Base-by-base conservation (phyloP, 331 rosid species). In the Acacia concinna region DNA sequence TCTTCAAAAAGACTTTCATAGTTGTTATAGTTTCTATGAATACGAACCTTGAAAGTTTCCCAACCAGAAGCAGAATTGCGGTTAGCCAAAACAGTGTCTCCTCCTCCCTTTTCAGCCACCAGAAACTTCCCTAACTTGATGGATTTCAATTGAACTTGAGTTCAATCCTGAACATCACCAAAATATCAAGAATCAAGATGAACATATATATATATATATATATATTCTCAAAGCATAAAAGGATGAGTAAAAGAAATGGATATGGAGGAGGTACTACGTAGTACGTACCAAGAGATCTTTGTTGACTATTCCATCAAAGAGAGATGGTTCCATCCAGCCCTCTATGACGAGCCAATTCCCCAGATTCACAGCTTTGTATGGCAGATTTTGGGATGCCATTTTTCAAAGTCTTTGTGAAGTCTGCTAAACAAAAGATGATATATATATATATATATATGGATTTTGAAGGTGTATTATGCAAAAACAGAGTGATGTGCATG, bases 251-350 rank as follows among this genome's bases (percentile, higher is more conserved):
- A 8, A 65, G 28, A 18, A n/a, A 66, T 35, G 71, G 71, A 7
- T 18, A 18, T 4, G 17, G 43, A 34, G 4, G 14, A n/a, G n/a
- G n/a, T n/a, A n/a, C n/a, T n/a, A n/a, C n/a, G n/a, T n/a, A n/a
- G 11, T 85, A 89, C 92, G 3, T 84, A 89, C 92, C 89, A 89
- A 79, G 12, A 89, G 86, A 79, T 91, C 97, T 0, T 85, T 82
- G 88, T 91, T 85, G 9, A 76, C 51, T 20, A 91, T 89, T 34
- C 78, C 88, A 67, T 84, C 69, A 63, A 91, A 80, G 91, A 80
- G 91, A 67, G 91, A 78, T 76, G 89, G 92, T 69, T 88, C 74
- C 89, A 91, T 91, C 91, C 92, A 89, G 0, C 92, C 94, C 65
- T 89, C 92, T n/a, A 57, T 78, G 7, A 89, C 68, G 1, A 91